Base-by-base conservation (phyloP, 495 filamentous ascomycete genomes). In the Apodospora peruviana region DNA sequence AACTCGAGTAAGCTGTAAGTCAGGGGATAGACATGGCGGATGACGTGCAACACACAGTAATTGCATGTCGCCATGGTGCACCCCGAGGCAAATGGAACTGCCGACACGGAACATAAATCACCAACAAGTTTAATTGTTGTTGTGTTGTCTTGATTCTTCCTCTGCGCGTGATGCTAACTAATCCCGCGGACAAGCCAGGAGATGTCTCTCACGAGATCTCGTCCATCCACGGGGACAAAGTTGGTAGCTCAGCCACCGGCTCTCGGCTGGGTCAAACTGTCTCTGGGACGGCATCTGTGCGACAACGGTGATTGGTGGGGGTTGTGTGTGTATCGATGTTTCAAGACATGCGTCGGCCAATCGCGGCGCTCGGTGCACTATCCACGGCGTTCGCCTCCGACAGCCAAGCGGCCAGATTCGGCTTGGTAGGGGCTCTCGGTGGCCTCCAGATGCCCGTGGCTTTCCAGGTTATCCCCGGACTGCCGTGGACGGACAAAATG, bases 321-420 rank as follows among this genome's bases (percentile, higher is more conserved):
- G 16, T 22, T 42, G 39, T 42, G 16, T 42, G 39, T n/a, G 39
- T 19, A 14, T 39, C 3, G 11, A 19, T 39, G 37, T 40, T 51
- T 47, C 39, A 23, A 55, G 47, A 55, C 47, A 43, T 42, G 42
- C 42, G 17, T 4, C 44, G 18, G 23, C 55, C 56, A 58, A 58
- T 58, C 40, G 52, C 56, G 45, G 48, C 34, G 32, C 34, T 23
- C 43, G 49, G 49, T 50, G 50, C 7, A 4, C 29, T 39, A 39
- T 21, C n/a, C 40, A 20, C 41, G 36, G 46, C 50, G 38, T 43
- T 34, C 32, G 48, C 48, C 12, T 9, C 23, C 19, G 19, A 17
- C 18, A 43, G 39, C 47, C 47, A 50, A 46, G 41, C 41, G 20
- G 38, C 50, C 50, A 42, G 50, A 47, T 50, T 50, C 50, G 55